phyloP scores from a whole-genome alignment of 2,329 filamentous ascomycete species.

The Torrubiellomyces zombiae region DNA sequence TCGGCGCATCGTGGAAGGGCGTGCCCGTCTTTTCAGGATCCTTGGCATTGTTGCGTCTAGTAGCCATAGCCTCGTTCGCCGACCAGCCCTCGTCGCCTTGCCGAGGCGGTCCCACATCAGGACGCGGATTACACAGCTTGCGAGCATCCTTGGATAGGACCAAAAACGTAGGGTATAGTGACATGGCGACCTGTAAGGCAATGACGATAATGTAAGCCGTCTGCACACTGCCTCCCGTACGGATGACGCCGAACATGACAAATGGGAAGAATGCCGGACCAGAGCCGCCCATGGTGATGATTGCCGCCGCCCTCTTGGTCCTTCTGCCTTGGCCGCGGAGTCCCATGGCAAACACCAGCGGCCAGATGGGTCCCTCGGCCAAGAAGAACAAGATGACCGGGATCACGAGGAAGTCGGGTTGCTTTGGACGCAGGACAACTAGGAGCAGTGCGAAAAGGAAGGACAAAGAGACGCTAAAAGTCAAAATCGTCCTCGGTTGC shows the following conservation, averaged over 20 bases:
- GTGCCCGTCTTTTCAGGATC: too few species aligned
- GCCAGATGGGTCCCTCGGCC: conserved; percentile 70
- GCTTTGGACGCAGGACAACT: conserved; percentile 24
- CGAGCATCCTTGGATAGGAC: conserved; percentile 28
- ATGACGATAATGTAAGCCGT: conserved; percentile 49
- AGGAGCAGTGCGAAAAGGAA: conserved; percentile 36
- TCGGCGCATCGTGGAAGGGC: too few species aligned
- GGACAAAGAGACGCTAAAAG: conserved; percentile 42
- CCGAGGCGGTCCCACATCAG: conserved; percentile 7
- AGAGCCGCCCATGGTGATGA: conserved; percentile 59
- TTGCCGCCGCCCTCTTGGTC: conserved; percentile 63
- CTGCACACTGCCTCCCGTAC: conserved; percentile 41
- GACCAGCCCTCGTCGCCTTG: conserved; percentile 7
- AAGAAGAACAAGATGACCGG: conserved; percentile 59
- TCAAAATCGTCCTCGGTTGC: conserved; percentile 53
- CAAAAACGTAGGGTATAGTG: conserved; percentile 33
- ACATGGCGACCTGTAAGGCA: conserved; percentile 27
- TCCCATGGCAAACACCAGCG: conserved; percentile 63
- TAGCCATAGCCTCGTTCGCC: conserved; percentile 5
- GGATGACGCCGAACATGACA: conserved; percentile 51
- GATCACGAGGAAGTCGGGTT: conserved; percentile 34
- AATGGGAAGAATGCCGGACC: conserved; percentile 63
- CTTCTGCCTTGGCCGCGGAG: conserved; percentile 66
- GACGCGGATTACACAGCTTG: conserved; percentile 21
- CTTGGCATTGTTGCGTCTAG: conserved; percentile 6